These are phyloP conservation scores for Colletotrichum tofieldiae DNA, from an alignment of 2,329 filamentous ascomycete species.

Conservation along the genomic window DNA sequence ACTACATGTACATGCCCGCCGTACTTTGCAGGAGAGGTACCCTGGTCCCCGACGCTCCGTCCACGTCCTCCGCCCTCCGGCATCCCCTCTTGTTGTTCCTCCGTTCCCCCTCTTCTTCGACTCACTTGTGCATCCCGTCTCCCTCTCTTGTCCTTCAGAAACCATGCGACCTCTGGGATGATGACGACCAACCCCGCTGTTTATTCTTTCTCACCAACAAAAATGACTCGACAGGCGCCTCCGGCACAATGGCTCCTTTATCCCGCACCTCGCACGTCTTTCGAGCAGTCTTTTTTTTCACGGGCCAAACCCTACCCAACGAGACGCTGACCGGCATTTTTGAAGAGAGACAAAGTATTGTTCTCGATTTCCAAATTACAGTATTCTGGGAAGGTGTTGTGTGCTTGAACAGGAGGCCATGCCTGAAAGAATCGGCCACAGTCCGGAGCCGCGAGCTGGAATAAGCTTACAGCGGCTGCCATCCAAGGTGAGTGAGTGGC, in stretches of 20 bases:
- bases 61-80: background rate
- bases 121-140: conserved; percentile 11
- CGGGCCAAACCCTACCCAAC: background rate
- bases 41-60: background rate
- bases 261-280: background rate
- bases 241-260: background rate
- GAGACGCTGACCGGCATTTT: background rate
- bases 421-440: background rate
- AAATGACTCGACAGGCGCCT: conserved; percentile 21
- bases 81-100: conserved; percentile 12
- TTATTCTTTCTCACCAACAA: conserved; percentile 4
- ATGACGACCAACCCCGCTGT: conserved; percentile 24
- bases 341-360: background rate
- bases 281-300: background rate
- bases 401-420: background rate
- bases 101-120: conserved; percentile 22
- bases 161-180: conserved; percentile 6
- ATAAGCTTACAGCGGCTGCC: conserved; percentile 22
- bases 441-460: background rate
- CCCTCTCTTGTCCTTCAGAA: background rate
- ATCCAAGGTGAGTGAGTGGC: background rate
- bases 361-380: background rate
- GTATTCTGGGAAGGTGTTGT: background rate
- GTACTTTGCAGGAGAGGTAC: conserved; percentile 12
- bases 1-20: conserved; percentile 8